phyloP scores from a whole-genome alignment of 257 asterid species.

The Rubia yunnanensis region DNA sequence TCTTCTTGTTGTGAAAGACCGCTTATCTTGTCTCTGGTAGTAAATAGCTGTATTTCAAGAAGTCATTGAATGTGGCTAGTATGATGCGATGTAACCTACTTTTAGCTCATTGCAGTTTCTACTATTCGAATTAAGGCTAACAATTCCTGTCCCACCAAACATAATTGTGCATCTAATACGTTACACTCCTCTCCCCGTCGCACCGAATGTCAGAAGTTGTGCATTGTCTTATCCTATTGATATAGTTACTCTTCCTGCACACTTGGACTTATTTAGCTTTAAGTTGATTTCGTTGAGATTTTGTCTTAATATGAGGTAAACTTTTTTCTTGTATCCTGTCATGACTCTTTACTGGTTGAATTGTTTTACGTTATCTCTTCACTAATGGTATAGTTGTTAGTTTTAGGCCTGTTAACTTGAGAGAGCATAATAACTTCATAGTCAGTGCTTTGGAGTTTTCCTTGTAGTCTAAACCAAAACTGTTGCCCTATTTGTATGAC shows the following conservation, averaged over 20 bases:
- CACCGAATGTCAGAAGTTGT: background rate
- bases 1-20: background rate
- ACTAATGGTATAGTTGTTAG: background rate
- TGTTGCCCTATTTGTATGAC: background rate
- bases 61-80: background rate
- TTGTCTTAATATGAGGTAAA: background rate
- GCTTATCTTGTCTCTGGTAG: background rate
- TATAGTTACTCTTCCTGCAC: background rate
- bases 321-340: background rate
- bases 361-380: background rate
- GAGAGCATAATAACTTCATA: background rate
- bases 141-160: background rate
- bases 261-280: background rate
- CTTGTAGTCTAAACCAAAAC: background rate
- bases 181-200: background rate
- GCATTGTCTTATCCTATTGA: background rate
- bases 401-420: background rate
- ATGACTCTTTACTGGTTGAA: background rate
- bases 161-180: background rate
- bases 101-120: background rate
- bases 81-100: background rate
- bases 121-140: background rate
- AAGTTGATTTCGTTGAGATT: background rate
- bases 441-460: constrained; percentile 1
- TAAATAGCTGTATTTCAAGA: background rate